These are phyloP conservation scores for Solanum pennellii DNA, from an alignment of 257 asterid genomes.

Conservation along the genomic window DNA sequence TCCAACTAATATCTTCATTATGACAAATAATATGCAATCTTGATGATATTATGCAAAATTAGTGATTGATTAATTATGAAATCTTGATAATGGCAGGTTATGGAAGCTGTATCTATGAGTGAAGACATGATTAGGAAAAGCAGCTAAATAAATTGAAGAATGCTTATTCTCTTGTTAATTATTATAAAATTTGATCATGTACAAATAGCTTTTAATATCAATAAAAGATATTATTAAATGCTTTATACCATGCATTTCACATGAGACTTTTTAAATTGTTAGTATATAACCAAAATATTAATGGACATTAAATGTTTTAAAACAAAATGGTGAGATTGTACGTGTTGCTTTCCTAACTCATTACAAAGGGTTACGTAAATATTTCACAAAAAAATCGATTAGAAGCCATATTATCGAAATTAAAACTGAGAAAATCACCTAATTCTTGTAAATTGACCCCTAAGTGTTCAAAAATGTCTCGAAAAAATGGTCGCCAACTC, in stretches of 20 bases:
- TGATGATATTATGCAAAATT: neutral
- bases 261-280: too few species aligned
- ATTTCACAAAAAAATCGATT: too few species aligned
- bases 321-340: too few species aligned
- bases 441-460: too few species aligned
- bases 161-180: neutral
- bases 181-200: neutral
- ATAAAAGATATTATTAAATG: neutral
- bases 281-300: neutral
- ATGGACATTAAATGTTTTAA: too few species aligned
- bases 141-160: neutral
- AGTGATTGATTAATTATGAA: neutral
- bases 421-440: too few species aligned
- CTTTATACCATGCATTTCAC: too few species aligned
- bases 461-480: too few species aligned
- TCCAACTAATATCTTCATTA: neutral
- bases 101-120: conserved; percentile 28
- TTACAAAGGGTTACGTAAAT: too few species aligned
- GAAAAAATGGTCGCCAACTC: too few species aligned
- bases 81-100: conserved; percentile 31
- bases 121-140: neutral
- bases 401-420: too few species aligned
- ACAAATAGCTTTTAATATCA: neutral
- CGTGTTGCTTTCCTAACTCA: neutral
- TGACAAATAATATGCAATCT: neutral